Evolutionary conservation across 805 yeast genomes (phyloP).

Genomic region (Spathaspora arborariae): DNA sequence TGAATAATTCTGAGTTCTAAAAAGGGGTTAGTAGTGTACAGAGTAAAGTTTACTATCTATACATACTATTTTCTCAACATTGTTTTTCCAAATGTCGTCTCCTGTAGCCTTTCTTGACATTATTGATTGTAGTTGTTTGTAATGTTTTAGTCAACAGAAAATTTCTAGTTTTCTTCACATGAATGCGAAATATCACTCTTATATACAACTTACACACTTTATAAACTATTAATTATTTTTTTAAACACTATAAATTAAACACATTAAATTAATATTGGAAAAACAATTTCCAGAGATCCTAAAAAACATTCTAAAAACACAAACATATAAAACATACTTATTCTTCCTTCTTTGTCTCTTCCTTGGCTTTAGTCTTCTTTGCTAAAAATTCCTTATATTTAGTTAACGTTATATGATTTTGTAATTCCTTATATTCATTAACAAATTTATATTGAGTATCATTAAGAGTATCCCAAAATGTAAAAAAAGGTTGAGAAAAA

Average conservation of each 20-base stretch:
- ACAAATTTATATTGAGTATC: slow-evolving; percentile 65
- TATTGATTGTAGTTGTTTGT: neutral
- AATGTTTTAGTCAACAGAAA: neutral
- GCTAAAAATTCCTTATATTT: slow-evolving; percentile 58
- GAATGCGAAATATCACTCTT: too few relatives aligned
- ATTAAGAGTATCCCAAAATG: slow-evolving; percentile 79
- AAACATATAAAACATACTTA: neutral
- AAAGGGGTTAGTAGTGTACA: slow-evolving; percentile 9
- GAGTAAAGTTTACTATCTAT: neutral
- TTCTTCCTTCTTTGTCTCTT: slow-evolving; percentile 1
- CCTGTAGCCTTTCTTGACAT: slow-evolving; percentile 41
- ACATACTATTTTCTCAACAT: slow-evolving; percentile 78
- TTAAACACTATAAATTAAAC: neutral
- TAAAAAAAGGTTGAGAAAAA: slow-evolving; percentile 94
- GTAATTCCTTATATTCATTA: slow-evolving; percentile 62
- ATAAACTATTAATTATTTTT: neutral
- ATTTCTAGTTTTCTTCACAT: too few relatives aligned
- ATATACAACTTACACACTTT: too few relatives aligned
- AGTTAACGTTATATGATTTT: slow-evolving; percentile 61
- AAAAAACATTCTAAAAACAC: neutral
- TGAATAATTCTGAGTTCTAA: slow-evolving; percentile 85
- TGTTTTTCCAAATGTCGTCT: slow-evolving; percentile 89
- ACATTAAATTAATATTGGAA: neutral
- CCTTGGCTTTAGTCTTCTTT: slow-evolving; percentile 23
- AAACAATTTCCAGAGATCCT: neutral